Base-by-base conservation (phyloP, 768 basidiomycete species). In the Lentinula edodes region DNA sequence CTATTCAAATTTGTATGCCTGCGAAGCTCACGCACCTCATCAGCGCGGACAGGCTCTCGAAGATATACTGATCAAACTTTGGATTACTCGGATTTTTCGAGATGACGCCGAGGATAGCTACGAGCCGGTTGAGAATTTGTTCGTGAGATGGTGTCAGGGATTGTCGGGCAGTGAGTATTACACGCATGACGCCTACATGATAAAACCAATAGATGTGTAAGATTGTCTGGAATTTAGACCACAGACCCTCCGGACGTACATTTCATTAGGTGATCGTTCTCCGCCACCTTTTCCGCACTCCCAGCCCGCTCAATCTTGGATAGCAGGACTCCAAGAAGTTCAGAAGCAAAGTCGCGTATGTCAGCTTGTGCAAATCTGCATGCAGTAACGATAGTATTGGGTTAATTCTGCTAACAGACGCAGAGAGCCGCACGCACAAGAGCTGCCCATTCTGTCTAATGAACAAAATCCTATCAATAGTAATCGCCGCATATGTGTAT, bases 181-280 rank as follows among this genome's bases (percentile, higher is more conserved):
- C 89, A 35, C 95, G 86, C 93, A 98, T 95, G 18, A 85, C 86
- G 72, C 93, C 96, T 98, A 58, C n/a, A 12, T 23, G 38, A 23
- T 6, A 20, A 50, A 54, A 28, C 28, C 28, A 2, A 28, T 28
- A 28, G 3, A 28, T 28, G 2, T 28, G 28, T 28, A 28, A 28
- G 28, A 2, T 28, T 28, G 28, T 28, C 28, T 28, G 28, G 28
- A 4, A 28, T 28, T 28, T 28, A 28, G 28, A 28, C 28, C 28
- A 28, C 28, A 28, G 18, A 35, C 35, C 10, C 5, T n/a, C 16
- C n/a, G 23, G 32, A 74, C 87, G 52, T 65, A 95, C 96, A 95
- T 79, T 93, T 95, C 95, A 98, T 99, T 52, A 98, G 76, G 72
- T 97, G 91, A 72, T 98, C 96, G 66, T 99, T 99, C 71, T 98